These are phyloP conservation scores for Colletotrichum musicola DNA, from an alignment of 2,329 filamentous ascomycete species.

Conservation along the genomic window DNA sequence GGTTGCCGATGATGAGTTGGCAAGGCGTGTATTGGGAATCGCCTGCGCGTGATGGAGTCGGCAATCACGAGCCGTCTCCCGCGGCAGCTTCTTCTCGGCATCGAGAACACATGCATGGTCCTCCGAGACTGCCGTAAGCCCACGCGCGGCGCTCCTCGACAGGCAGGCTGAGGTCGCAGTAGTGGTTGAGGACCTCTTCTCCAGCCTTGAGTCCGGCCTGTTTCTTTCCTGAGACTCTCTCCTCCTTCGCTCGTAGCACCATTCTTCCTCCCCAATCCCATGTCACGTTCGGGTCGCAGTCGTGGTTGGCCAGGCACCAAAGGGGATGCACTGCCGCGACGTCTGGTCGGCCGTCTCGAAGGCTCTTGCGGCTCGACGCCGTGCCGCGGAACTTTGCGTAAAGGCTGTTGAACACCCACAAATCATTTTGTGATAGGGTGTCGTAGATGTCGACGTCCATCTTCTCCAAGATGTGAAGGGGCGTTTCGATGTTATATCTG, in stretches of 20 bases:
- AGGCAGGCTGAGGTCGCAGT: constrained; percentile 85
- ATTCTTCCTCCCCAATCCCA: constrained; percentile 94
- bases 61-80: neutral
- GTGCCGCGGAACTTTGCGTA: constrained; percentile 95
- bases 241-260: constrained; percentile 73
- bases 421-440: constrained; percentile 69
- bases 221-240: constrained; percentile 64
- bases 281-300: constrained; percentile 92
- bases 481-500: constrained; percentile 78
- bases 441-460: constrained; percentile 85
- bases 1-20: neutral
- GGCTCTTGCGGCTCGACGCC: constrained; percentile 85
- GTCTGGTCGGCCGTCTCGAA: constrained; percentile 84
- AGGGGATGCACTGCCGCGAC: constrained; percentile 93
- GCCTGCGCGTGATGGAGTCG: neutral
- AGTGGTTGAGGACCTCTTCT: constrained; percentile 92
- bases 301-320: constrained; percentile 97
- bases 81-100: constrained; percentile 77
- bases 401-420: constrained; percentile 91
- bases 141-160: constrained; percentile 89
- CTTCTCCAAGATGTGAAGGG: constrained; percentile 83
- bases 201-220: constrained; percentile 77
- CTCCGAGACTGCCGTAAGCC: constrained; percentile 88
- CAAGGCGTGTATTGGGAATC: neutral
- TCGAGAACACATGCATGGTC: constrained; percentile 86